These are phyloP conservation scores for Suhomyces yuchorum DNA, from an alignment of 1,139 yeast genomes.

Conservation along the genomic window DNA sequence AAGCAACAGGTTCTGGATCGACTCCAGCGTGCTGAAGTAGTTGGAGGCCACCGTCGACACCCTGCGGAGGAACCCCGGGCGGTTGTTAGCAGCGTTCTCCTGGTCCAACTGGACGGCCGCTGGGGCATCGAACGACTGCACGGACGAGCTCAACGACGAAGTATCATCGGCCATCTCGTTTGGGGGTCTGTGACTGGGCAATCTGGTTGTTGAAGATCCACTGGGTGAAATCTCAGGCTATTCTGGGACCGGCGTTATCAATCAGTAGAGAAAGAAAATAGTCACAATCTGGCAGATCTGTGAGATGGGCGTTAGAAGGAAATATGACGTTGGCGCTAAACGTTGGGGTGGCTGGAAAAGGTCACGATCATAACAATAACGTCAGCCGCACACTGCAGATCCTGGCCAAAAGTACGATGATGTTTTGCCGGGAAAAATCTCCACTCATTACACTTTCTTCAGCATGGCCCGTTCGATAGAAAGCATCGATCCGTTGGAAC, in stretches of 20 bases:
- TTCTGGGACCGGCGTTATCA: neutral
- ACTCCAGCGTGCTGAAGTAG: constrained; percentile 11
- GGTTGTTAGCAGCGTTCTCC: constrained; percentile 1
- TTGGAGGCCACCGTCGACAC: constrained; percentile 19
- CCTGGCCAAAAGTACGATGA: neutral
- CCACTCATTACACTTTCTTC: neutral
- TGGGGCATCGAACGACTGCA: constrained; percentile 1
- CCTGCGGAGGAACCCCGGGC: constrained; percentile 13
- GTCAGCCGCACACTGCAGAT: neutral
- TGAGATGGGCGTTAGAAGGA: neutral
- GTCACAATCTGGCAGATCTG: neutral
- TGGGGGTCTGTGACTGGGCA: too few relatives aligned
- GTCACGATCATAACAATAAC: neutral
- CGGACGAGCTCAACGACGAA: constrained; percentile 1
- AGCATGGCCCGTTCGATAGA: neutral
- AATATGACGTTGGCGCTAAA: neutral
- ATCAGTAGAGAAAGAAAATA: neutral
- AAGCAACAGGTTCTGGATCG: neutral
- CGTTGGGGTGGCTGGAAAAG: neutral
- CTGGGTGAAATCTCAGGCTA: too few relatives aligned
- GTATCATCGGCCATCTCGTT: neutral
- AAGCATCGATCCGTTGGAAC: neutral
- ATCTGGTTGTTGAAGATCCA: neutral
- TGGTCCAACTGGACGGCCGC: constrained; percentile 7
- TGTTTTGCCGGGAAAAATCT: neutral